phyloP scores from a whole-genome alignment of 768 basidiomycete species.

The Tubosaeta brunneosetosa region DNA sequence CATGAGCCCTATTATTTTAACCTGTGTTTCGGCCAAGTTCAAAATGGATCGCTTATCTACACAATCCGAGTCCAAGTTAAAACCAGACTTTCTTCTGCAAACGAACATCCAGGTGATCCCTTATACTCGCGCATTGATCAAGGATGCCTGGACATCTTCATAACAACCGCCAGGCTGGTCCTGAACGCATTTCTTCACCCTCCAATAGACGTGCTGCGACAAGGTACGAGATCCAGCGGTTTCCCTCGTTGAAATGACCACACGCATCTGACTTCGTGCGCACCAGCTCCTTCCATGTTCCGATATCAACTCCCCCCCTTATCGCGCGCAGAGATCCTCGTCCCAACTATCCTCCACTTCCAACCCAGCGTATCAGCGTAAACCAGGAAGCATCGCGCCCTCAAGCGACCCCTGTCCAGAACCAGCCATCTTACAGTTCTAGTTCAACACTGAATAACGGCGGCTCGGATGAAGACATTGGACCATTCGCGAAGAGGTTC shows the following conservation, averaged over 20 bases:
- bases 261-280: constrained; percentile 3
- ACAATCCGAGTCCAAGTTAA: neutral
- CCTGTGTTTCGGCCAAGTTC: constrained; percentile 15
- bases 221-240: neutral
- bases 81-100: neutral
- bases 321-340: neutral
- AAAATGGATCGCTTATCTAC: constrained; percentile 15
- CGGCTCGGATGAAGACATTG: constrained; percentile 16
- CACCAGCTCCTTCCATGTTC: constrained; percentile 8
- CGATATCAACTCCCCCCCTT: constrained; percentile 5
- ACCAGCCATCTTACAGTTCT: constrained; percentile 35
- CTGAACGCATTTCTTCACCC: constrained; percentile 8
- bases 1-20: neutral
- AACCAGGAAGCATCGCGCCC: constrained; percentile 9
- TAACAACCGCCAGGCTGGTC: constrained; percentile 19
- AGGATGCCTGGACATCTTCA: constrained; percentile 20
- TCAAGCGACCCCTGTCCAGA: constrained; percentile 13
- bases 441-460: constrained; percentile 34
- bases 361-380: neutral
- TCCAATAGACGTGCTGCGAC: neutral
- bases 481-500: constrained; percentile 14
- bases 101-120: constrained; percentile 18
- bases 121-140: constrained; percentile 4
- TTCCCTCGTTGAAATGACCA: neutral
- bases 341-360: neutral